These are phyloP conservation scores for Pseudonitzschia multiseries DNA, from an alignment of 108 stramenopile genomes.

Conservation along the genomic window DNA sequence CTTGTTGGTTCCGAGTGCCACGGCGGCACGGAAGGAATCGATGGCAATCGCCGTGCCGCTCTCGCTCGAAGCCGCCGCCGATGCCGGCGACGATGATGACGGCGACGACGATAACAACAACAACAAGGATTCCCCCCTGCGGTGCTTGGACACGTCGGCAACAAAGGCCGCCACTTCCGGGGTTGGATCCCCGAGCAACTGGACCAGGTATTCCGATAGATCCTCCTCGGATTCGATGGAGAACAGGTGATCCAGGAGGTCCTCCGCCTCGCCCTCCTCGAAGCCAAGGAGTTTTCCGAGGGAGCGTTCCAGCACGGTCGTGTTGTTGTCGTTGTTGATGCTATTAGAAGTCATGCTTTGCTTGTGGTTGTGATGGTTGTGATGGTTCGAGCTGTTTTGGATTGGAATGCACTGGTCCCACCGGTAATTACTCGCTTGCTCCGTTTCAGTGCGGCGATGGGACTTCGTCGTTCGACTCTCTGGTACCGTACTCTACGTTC, in stretches of 20 bases:
- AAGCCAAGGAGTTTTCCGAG: slow-evolving; percentile 52
- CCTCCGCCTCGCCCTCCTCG: slow-evolving; percentile 45
- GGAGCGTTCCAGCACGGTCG: not conserved
- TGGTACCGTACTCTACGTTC: no score
- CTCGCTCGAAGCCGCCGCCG: not conserved
- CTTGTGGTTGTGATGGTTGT: no score
- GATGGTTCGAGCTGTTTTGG: no score
- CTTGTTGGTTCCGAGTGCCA: not conserved
- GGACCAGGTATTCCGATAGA: slow-evolving; percentile 46
- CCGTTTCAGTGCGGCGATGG: no score
- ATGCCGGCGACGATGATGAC: not conserved
- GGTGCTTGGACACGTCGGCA: slow-evolving; percentile 36
- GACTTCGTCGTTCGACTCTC: no score
- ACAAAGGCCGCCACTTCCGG: slow-evolving; percentile 35
- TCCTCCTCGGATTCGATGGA: slow-evolving; percentile 56
- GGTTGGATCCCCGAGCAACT: slow-evolving; percentile 36
- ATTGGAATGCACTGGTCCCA: no score
- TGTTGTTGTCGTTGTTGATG: not conserved
- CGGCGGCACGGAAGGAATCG: not conserved
- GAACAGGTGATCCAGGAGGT: slow-evolving; percentile 59
- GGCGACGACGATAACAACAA: not conserved
- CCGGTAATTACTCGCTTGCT: no score
- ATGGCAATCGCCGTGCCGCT: not conserved
- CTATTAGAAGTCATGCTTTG: no score
- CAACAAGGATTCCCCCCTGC: slow-evolving; percentile 37